These are phyloP conservation scores for Clathrospora elynae DNA, from an alignment of 2,329 filamentous ascomycete genomes.

Conservation along the genomic window DNA sequence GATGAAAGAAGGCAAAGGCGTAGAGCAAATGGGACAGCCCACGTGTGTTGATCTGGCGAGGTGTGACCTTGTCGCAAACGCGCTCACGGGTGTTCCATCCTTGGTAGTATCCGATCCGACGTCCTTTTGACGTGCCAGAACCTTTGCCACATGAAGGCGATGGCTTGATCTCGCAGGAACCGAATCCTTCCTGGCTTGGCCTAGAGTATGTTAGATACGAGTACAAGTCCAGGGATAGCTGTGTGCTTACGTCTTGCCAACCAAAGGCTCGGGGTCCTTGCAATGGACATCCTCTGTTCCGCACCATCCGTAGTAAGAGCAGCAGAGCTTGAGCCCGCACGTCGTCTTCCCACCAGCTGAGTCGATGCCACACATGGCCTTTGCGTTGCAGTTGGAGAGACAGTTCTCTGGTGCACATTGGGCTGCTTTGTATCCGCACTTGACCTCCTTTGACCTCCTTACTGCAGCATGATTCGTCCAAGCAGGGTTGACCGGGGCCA, in stretches of 20 bases:
- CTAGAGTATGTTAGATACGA: too few relatives aligned
- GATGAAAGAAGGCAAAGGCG: too few relatives aligned
- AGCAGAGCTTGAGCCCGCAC: slow-evolving; percentile 2
- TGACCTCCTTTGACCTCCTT: too few relatives aligned
- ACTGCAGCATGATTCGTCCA: slow-evolving; percentile 15
- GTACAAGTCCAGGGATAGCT: too few relatives aligned
- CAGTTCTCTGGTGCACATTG: slow-evolving; percentile 11
- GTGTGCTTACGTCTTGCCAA: not conserved
- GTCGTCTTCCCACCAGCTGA: not conserved
- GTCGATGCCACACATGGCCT: slow-evolving; percentile 13
- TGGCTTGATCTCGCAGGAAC: slow-evolving; percentile 6
- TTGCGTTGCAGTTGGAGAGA: slow-evolving; percentile 16
- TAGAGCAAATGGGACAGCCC: too few relatives aligned
- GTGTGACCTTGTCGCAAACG: slow-evolving; percentile 37
- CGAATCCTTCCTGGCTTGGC: slow-evolving; percentile 7
- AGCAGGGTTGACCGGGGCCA: slow-evolving; percentile 15
- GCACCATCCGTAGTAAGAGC: slow-evolving; percentile 3
- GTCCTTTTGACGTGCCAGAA: slow-evolving; percentile 3
- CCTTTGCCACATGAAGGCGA: slow-evolving; percentile 2
- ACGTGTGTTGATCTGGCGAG: too few relatives aligned
- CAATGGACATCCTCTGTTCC: slow-evolving; percentile 1
- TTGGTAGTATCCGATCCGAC: slow-evolving; percentile 10
- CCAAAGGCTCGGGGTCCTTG: not conserved
- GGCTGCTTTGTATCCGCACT: slow-evolving; percentile 15
- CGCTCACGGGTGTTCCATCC: slow-evolving; percentile 23